These are phyloP conservation scores for Brassica nigra DNA, from an alignment of 345 rosid species.

Conservation along the genomic window DNA sequence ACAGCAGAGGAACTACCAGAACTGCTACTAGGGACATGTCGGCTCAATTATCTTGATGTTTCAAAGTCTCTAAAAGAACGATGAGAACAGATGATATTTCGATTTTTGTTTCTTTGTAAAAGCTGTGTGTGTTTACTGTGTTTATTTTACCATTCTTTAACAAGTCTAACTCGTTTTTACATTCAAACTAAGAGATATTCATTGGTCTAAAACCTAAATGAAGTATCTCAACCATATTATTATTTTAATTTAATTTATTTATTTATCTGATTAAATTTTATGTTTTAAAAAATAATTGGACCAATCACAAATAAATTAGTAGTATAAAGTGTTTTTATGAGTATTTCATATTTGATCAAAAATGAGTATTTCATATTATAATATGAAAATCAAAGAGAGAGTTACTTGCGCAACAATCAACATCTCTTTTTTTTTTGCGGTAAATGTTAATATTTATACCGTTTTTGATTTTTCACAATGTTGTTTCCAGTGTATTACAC, in stretches of 20 bases:
- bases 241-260: neutral
- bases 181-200: neutral
- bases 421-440: too few species aligned
- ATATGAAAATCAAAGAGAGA: neutral
- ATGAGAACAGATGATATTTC: slow-evolving; percentile 25
- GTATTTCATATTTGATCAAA: neutral
- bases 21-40: slow-evolving; percentile 75
- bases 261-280: neutral
- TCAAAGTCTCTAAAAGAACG: slow-evolving; percentile 55
- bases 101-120: slow-evolving; percentile 2
- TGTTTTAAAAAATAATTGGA: neutral
- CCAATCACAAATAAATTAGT: neutral
- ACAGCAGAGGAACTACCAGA: slow-evolving; percentile 91
- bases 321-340: neutral
- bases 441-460: too few species aligned
- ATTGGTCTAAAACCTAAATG: neutral
- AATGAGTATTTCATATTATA: neutral
- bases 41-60: slow-evolving; percentile 69
- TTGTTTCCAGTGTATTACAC: too few species aligned
- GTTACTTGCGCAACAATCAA: slow-evolving; percentile 22
- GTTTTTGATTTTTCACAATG: too few species aligned
- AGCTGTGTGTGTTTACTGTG: slow-evolving; percentile 21
- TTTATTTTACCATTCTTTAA: slow-evolving; percentile 3
- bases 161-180: slow-evolving; percentile 6
- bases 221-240: neutral